phyloP scores from a whole-genome alignment of 2,329 filamentous ascomycete species.

The Talaromyces islandicus region DNA sequence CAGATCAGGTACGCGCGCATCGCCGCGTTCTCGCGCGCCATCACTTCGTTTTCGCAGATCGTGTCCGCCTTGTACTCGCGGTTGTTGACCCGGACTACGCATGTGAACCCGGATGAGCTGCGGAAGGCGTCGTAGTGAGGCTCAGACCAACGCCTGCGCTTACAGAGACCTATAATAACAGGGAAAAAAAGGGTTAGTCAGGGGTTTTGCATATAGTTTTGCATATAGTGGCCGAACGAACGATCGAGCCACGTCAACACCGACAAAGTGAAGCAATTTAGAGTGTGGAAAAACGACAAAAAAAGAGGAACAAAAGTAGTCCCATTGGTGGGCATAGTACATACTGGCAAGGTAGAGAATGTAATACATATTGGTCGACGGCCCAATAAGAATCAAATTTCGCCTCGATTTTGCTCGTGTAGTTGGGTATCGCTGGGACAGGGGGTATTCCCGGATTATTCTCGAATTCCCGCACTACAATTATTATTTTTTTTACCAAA shows the following conservation, averaged over 20 bases:
- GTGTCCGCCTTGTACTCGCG: constrained; percentile 92
- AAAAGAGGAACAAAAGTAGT: neutral
- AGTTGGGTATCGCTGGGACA: neutral
- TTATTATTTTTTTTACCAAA: neutral
- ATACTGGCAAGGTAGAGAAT: constrained; percentile 68
- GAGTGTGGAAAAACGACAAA: neutral
- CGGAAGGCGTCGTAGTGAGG: constrained; percentile 81
- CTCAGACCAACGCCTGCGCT: constrained; percentile 87
- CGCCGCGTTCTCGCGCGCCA: constrained; percentile 88
- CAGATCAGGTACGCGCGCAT: constrained; percentile 97
- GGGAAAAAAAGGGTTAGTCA: constrained; percentile 17
- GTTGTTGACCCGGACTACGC: constrained; percentile 90
- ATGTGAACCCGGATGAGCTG: constrained; percentile 70
- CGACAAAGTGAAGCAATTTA: neutral
- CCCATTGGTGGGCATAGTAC: constrained; percentile 30
- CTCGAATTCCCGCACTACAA: neutral
- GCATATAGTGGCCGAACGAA: neutral
- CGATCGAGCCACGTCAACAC: neutral
- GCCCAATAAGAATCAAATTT: neutral
- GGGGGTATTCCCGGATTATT: neutral
- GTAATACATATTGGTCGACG: constrained; percentile 37
- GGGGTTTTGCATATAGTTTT: neutral
- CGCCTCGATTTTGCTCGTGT: constrained; percentile 15
- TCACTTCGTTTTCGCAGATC: constrained; percentile 70
- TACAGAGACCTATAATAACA: constrained; percentile 68